Percentiles rank a stretch among this genome's conserved stretches.
These are phyloP conservation scores for Torrubiella hemipterigena DNA, from an alignment of 2,329 filamentous ascomycete genomes.

Conservation along the genomic window DNA sequence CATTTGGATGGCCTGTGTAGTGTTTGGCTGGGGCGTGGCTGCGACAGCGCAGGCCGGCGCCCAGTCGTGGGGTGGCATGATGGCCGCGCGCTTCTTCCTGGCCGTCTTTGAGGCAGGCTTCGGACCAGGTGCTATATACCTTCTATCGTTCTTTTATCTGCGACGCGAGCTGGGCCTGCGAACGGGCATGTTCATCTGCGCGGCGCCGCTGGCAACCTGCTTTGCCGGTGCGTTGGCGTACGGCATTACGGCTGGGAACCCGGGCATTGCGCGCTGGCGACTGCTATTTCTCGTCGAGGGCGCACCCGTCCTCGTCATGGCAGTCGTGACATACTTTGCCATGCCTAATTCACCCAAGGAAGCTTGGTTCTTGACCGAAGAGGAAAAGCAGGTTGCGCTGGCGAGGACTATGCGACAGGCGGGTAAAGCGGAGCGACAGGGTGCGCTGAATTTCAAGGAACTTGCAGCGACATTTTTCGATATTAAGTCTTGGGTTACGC, in stretches of 20 bases:
- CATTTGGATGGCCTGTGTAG: conserved; percentile 10
- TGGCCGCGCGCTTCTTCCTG: conserved; percentile 13
- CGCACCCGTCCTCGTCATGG: conserved; percentile 15
- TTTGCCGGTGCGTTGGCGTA: conserved; percentile 21
- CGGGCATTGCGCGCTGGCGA: conserved; percentile 15
- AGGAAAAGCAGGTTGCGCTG: conserved; percentile 13
- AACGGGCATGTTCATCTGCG: conserved; percentile 14
- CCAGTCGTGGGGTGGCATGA: conserved; percentile 10
- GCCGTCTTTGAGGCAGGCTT: conserved; percentile 17
- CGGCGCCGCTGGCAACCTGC: conserved; percentile 18
- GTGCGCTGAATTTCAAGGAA: conserved; percentile 15
- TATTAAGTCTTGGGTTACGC: conserved; percentile 14
- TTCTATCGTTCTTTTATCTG: conserved; percentile 20
- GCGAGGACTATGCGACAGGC: conserved; percentile 12
- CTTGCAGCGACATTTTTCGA: conserved; percentile 20
- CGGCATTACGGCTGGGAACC: conserved; percentile 16
- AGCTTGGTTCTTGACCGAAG: conserved; percentile 14
- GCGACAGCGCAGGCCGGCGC: conserved; percentile 11
- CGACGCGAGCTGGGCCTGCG: conserved; percentile 18
- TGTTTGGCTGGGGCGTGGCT: conserved; percentile 12
- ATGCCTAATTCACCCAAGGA: conserved; percentile 18
- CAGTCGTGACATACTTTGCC: conserved; percentile 16
- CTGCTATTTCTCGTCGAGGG: conserved; percentile 20
- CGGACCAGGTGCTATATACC: conserved; percentile 16
- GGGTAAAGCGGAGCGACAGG: conserved; percentile 6